Percentiles rank a stretch among this genome's conserved stretches.
Evolutionary conservation across 2,329 filamentous ascomycete species (phyloP).

Genomic region (Clarireedia paspali): DNA sequence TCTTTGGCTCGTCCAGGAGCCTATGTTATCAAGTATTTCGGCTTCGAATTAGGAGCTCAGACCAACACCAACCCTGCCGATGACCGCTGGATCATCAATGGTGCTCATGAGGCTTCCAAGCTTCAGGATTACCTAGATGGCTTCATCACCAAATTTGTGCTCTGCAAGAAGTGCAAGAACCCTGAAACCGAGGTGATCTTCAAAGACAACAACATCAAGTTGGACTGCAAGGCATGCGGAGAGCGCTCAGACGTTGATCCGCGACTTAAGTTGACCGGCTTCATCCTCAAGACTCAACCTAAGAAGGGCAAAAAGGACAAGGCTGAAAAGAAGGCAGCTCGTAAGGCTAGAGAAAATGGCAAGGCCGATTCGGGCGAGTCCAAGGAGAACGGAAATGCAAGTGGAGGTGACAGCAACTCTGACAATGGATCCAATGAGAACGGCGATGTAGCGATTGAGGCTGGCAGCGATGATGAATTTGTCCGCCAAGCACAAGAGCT

Average conservation of each 20-base stretch:
- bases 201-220: slow-evolving; percentile 84
- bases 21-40: slow-evolving; percentile 99
- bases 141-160: slow-evolving; percentile 97
- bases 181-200: slow-evolving; percentile 94
- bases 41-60: slow-evolving; percentile 96
- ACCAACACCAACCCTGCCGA: slow-evolving; percentile 96
- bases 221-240: slow-evolving; percentile 98
- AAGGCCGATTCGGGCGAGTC: slow-evolving; percentile 37
- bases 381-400: slow-evolving; percentile 45
- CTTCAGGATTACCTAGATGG: slow-evolving; percentile 97
- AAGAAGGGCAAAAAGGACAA: slow-evolving; percentile 99
- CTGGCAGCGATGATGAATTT: slow-evolving; percentile 85
- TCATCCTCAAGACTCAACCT: slow-evolving; percentile 93
- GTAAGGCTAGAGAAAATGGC: slow-evolving; percentile 68
- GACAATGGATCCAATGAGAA: slow-evolving; percentile 44
- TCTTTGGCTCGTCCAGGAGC: slow-evolving; percentile 86
- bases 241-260: slow-evolving; percentile 86
- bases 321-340: slow-evolving; percentile 81
- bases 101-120: slow-evolving; percentile 88
- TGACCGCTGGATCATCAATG: slow-evolving; percentile 99
- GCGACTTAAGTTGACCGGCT: slow-evolving; percentile 91
- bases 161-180: slow-evolving; percentile 99
- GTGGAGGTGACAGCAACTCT: slow-evolving; percentile 58
- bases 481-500: slow-evolving; percentile 71
- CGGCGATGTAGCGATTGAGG: slow-evolving; percentile 49